Percentiles rank a stretch among this genome's conserved stretches.
phyloP scores from a whole-genome alignment of 2,329 filamentous ascomycete genomes.

The Rhexocercosporidium sp. region DNA sequence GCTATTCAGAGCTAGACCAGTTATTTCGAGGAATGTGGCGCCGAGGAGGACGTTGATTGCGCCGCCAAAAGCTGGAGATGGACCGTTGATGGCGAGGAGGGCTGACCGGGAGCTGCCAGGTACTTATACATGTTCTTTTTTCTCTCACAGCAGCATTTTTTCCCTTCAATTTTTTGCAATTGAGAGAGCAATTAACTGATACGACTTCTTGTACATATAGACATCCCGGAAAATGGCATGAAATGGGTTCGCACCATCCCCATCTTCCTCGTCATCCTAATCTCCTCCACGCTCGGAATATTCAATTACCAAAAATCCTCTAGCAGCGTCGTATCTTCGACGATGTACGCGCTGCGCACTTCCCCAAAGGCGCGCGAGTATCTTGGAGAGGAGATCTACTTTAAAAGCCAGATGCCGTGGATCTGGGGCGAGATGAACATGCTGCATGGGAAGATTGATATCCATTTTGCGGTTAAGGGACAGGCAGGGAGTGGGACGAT shows the following conservation, averaged over 20 bases:
- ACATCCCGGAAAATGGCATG: conserved; percentile 41
- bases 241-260: conserved; percentile 78
- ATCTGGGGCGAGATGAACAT: conserved; percentile 90
- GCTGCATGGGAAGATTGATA: conserved; percentile 87
- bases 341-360: conserved; percentile 89
- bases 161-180: background rate
- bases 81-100: conserved; percentile 68
- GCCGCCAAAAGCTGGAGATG: conserved; percentile 63
- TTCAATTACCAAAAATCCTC: conserved; percentile 99
- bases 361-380: conserved; percentile 74
- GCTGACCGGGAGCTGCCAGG: conserved; percentile 70
- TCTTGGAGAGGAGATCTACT: conserved; percentile 88
- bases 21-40: conserved; percentile 27
- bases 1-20: conserved; percentile 26
- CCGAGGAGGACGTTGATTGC: conserved; percentile 55
- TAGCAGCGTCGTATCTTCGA: conserved; percentile 84
- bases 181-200: conserved; percentile 4
- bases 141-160: too few species aligned
- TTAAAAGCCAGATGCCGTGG: conserved; percentile 79
- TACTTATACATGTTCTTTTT: conserved; percentile 41
- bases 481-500: conserved; percentile 73
- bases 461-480: conserved; percentile 85
- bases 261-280: conserved; percentile 76
- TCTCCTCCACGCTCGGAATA: conserved; percentile 77
- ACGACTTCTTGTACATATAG: conserved; percentile 14